Evolutionary conservation across 768 basidiomycete species (phyloP), one percentile per base, ranked within the genome.

Genomic region (Grammothele lineata): DNA sequence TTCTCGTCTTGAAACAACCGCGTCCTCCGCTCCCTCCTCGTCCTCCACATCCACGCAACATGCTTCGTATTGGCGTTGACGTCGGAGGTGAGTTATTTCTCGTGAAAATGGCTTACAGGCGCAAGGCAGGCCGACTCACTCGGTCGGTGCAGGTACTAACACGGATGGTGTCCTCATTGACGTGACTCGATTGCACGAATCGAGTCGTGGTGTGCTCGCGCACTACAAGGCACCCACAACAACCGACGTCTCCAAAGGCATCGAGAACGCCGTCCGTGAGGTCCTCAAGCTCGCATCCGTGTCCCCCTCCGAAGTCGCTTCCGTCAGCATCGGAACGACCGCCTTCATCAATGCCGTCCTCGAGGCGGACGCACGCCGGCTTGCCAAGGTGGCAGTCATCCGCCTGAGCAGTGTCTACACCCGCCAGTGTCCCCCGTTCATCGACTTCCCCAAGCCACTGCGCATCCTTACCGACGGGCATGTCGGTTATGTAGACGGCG

Each of bases 341-440:
- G 51, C 82, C 0, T 39, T 62, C 52, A 52, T 57, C 54, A 57
- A 85, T 51, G 79, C 80, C 1, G 73, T 85, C 2, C 69, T 85
- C 15, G 80, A 83, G 63, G 60, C 72, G 21, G 75, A 83, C 58
- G 62, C 72, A 5, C 51, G 70, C 3, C 69, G 75, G n/a, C 63
- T 85, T 12, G 70, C 73, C 37, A 74, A 74, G 37, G 82, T 85
- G 0, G 83, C 80, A 0, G 80, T 85, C 30, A 70, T 85, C 39
- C 75, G 83, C 45, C 69, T 85, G 6, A 80, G 78, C 37, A 78
- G 75, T 3, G 78, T 78, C 0, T 82, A 78, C 60, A 78, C 78
- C 2, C 66, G 62, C n/a, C 77, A 78, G 26, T 72, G 72, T 15
- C 83, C 81, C 10, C 75, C 83, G 0, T 81, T 78, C 50, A 66